A percentile compares a stretch with the other conserved stretches of the same genome.
Evolutionary conservation across 2,329 filamentous ascomycete species (phyloP).

Genomic region (Sporothrix schenckii): DNA sequence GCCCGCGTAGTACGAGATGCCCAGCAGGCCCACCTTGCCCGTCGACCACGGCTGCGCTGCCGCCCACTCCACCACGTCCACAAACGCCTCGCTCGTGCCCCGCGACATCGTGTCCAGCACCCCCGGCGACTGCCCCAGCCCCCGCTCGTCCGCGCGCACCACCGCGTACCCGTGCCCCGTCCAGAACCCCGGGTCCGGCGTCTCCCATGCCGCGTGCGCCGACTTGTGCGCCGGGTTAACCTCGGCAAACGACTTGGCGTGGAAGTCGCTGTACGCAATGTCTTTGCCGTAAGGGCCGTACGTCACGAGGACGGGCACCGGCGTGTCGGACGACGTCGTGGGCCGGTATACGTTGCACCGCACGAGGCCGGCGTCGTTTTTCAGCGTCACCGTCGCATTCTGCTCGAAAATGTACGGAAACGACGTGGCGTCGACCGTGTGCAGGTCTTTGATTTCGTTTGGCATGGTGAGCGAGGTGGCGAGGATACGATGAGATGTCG

Average conservation of each 20-base stretch:
- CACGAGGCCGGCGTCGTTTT: not conserved
- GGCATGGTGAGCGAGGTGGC: not conserved
- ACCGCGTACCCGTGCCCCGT: slow-evolving; percentile 58
- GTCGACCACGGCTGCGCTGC: slow-evolving; percentile 52
- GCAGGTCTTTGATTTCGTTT: slow-evolving; percentile 12
- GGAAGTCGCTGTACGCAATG: slow-evolving; percentile 40
- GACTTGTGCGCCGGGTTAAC: slow-evolving; percentile 59
- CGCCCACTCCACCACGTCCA: slow-evolving; percentile 55
- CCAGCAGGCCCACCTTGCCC: slow-evolving; percentile 54
- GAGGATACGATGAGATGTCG: too few species aligned
- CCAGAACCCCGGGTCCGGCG: slow-evolving; percentile 61
- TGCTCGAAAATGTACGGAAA: slow-evolving; percentile 3
- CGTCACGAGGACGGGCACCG: not conserved
- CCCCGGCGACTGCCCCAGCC: slow-evolving; percentile 53
- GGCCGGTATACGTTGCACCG: slow-evolving; percentile 10
- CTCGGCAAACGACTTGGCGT: slow-evolving; percentile 49
- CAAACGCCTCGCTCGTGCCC: slow-evolving; percentile 53
- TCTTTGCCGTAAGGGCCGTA: not conserved
- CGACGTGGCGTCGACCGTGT: slow-evolving; percentile 11
- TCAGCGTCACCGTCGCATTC: not conserved
- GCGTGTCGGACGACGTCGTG: not conserved
- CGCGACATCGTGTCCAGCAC: slow-evolving; percentile 55
- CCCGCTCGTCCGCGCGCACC: slow-evolving; percentile 57
- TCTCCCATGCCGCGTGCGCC: slow-evolving; percentile 61
- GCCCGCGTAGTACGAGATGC: slow-evolving; percentile 54